These are phyloP conservation scores for Piromyces finnis DNA, from an alignment of 192 early-diverging fungal species.

Conservation along the genomic window DNA sequence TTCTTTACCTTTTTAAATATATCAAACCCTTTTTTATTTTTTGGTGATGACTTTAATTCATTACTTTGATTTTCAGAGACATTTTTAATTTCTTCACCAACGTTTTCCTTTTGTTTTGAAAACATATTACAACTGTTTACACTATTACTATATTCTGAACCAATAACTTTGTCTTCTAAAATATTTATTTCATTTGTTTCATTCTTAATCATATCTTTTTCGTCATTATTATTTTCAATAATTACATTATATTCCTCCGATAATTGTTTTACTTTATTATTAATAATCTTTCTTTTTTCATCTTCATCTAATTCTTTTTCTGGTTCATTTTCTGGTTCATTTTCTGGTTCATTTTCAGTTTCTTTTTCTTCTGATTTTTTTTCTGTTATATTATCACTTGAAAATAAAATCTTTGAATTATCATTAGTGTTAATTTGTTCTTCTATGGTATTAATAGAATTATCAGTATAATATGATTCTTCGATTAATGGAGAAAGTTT, in stretches of 20 bases:
- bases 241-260: not conserved
- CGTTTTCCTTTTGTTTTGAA: not conserved
- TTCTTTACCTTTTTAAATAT: too few relatives aligned
- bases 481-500: not conserved
- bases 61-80: too few relatives aligned
- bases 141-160: not conserved
- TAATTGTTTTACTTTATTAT: not conserved
- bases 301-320: not conserved
- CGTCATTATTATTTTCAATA: not conserved
- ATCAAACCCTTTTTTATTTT: too few relatives aligned
- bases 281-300: not conserved
- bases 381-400: too few relatives aligned
- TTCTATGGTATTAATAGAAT: not conserved
- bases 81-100: not conserved
- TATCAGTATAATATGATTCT: not conserved
- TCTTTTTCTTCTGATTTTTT: not conserved
- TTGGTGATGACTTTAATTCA: too few relatives aligned
- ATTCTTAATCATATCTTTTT: not conserved
- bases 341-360: too few relatives aligned
- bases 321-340: not conserved
- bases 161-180: not conserved
- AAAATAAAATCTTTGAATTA: too few relatives aligned
- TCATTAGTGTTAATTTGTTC: too few relatives aligned
- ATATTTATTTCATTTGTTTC: not conserved
- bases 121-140: not conserved